A percentile compares a stretch with the other conserved stretches of the same genome.
Conservation (phyloP, 148 eudicot species). For the Dianthus caryophyllus region DNA sequence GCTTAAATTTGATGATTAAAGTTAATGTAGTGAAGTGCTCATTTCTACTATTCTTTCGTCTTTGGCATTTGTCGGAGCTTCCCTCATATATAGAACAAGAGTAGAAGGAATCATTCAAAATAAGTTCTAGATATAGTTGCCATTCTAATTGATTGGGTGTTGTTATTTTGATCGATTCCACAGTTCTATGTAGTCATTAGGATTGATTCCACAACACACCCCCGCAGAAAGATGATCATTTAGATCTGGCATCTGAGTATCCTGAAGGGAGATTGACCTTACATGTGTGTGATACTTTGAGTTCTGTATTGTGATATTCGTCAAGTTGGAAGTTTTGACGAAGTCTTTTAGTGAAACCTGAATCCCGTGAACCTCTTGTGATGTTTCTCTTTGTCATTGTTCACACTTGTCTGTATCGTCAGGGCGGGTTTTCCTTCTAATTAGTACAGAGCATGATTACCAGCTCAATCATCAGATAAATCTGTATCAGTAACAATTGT, state of each 20-base stretch:
- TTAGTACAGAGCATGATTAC: not conserved
- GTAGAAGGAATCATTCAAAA: not conserved
- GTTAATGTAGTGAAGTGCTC: not conserved
- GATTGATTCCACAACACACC: not conserved
- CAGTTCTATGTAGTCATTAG: too few species aligned
- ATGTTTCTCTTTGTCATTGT: not conserved
- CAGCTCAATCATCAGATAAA: not conserved
- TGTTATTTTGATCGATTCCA: conserved; percentile 7
- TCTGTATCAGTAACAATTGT: not conserved
- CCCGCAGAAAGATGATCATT: not conserved
- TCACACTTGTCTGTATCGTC: not conserved
- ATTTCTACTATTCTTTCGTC: not conserved
- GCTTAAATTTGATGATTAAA: not conserved
- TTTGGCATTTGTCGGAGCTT: not conserved
- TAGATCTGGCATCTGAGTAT: conserved; percentile 10
- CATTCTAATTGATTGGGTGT: not conserved
- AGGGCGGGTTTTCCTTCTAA: not conserved
- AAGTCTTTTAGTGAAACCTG: not conserved
- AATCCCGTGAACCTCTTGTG: too few species aligned
- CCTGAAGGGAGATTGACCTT: conserved; percentile 5
- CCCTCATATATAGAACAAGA: not conserved
- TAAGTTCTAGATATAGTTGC: not conserved
- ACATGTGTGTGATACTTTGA: conserved; percentile 5
- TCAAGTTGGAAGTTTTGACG: not conserved
- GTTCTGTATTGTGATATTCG: not conserved